Evolutionary conservation across 768 basidiomycete genomes (phyloP), one percentile per base, ranked within the genome.

Genomic region (Serpula lacrymans): DNA sequence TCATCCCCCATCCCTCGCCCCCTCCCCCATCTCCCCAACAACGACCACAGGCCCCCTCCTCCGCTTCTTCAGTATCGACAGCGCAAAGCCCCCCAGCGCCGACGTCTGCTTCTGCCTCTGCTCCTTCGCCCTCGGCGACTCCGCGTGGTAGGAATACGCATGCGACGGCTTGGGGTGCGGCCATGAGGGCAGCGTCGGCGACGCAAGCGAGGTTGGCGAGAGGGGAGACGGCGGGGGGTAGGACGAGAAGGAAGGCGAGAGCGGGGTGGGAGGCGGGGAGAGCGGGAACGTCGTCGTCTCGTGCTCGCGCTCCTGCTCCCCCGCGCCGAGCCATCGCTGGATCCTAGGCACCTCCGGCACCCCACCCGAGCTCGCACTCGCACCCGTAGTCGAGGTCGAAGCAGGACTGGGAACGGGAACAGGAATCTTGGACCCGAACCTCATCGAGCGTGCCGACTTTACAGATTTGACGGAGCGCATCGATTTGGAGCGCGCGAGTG

Each of bases 401-500:
- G 59, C 59, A 6, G 62, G 59, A 16, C 51, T 53, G 24, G 60
- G 62, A 10, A 62, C 53, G 1, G 59, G 55, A n/a, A n/a, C n/a
- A n/a, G n/a, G n/a, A n/a, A n/a, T n/a, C n/a, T n/a, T n/a, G n/a
- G n/a, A n/a, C n/a, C n/a, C n/a, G n/a, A n/a, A n/a, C n/a, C n/a
- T n/a, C n/a, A n/a, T n/a, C n/a, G n/a, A n/a, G n/a, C n/a, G n/a
- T n/a, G n/a, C n/a, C n/a, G n/a, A n/a, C n/a, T n/a, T n/a, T n/a
- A n/a, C n/a, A n/a, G n/a, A n/a, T n/a, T n/a, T n/a, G n/a, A n/a
- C n/a, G n/a, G n/a, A n/a, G n/a, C n/a, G n/a, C n/a, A n/a, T n/a
- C n/a, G n/a, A n/a, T n/a, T n/a, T n/a, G n/a, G n/a, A n/a, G n/a
- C n/a, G n/a, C n/a, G n/a, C n/a, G n/a, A n/a, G n/a, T n/a, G n/a